These are phyloP conservation scores for Macadamia tetraphylla DNA, from an alignment of 164 flowering plant species.

Conservation along the genomic window DNA sequence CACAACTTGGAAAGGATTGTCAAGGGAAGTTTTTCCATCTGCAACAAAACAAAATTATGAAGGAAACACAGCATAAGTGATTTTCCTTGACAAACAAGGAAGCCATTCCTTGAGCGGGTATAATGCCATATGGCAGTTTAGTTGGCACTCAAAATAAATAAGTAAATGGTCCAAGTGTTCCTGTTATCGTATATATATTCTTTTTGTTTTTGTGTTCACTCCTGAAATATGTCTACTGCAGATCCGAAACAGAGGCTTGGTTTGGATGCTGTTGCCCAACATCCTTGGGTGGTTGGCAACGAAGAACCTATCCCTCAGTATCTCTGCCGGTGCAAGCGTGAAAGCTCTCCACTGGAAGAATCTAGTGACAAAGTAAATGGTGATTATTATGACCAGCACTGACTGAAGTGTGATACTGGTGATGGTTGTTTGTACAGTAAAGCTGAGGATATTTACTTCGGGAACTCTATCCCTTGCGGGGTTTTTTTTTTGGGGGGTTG, in stretches of 20 bases:
- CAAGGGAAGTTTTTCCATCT: not conserved
- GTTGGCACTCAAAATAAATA: not conserved
- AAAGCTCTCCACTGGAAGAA: constrained; percentile 15
- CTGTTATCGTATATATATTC: too few species aligned
- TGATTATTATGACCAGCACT: not conserved
- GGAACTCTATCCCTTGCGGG: not conserved
- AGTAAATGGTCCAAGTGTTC: too few species aligned
- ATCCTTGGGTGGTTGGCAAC: constrained; percentile 72
- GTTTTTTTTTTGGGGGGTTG: not conserved
- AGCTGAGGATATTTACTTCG: not conserved
- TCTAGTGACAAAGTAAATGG: not conserved
- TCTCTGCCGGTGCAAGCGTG: constrained; percentile 75
- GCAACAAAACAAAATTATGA: too few species aligned
- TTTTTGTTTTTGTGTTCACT: not conserved
- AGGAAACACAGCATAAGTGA: too few species aligned
- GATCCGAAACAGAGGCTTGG: constrained; percentile 68
- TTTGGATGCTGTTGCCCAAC: constrained; percentile 51
- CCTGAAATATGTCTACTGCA: constrained; percentile 20
- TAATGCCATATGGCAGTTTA: too few species aligned
- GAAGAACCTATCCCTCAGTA: constrained; percentile 66
- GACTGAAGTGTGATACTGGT: not conserved
- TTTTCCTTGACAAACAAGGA: too few species aligned
- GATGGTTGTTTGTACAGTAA: not conserved
- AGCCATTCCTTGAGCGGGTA: too few species aligned
- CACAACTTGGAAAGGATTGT: too few species aligned